Conservation (phyloP, 495 filamentous ascomycete species). For the Rhizodiscina lignyota region DNA sequence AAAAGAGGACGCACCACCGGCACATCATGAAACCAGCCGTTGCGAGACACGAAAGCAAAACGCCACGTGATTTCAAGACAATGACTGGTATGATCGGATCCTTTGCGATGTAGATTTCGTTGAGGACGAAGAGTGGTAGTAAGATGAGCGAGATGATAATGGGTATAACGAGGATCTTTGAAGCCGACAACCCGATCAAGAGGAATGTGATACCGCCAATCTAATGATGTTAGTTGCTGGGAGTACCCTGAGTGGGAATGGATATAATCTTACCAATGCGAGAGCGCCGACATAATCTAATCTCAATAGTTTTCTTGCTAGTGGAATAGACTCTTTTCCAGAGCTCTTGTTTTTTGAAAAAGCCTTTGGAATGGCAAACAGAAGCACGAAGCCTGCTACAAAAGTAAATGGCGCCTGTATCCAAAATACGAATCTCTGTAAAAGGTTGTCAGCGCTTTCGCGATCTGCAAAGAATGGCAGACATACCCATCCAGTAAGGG, state of each 20-base stretch:
- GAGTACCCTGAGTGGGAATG: background rate
- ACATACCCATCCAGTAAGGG: slow-evolving; percentile 51
- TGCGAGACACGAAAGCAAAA: slow-evolving; percentile 48
- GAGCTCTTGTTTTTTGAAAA: too few species aligned
- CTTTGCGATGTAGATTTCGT: slow-evolving; percentile 36
- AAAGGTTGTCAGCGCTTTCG: slow-evolving; percentile 2
- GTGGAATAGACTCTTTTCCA: too few species aligned
- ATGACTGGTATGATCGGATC: slow-evolving; percentile 57
- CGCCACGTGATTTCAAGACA: slow-evolving; percentile 44
- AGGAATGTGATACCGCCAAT: slow-evolving; percentile 40
- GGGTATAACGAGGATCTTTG: slow-evolving; percentile 36
- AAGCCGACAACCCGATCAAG: slow-evolving; percentile 46
- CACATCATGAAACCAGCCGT: slow-evolving; percentile 59
- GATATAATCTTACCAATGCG: slow-evolving; percentile 29
- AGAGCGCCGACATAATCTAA: slow-evolving; percentile 56
- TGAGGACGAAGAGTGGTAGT: slow-evolving; percentile 38
- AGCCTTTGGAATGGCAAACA: slow-evolving; percentile 23
- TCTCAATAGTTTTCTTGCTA: slow-evolving; percentile 30
- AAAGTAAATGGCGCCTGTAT: slow-evolving; percentile 42
- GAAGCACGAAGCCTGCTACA: slow-evolving; percentile 37
- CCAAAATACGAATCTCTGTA: slow-evolving; percentile 50
- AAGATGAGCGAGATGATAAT: slow-evolving; percentile 35
- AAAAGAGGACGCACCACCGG: slow-evolving; percentile 64
- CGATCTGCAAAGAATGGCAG: background rate
- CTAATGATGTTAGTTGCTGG: slow-evolving; percentile 16